Conservation (phyloP, 345 rosid genomes). For the Gynandropsis gynandra region DNA sequence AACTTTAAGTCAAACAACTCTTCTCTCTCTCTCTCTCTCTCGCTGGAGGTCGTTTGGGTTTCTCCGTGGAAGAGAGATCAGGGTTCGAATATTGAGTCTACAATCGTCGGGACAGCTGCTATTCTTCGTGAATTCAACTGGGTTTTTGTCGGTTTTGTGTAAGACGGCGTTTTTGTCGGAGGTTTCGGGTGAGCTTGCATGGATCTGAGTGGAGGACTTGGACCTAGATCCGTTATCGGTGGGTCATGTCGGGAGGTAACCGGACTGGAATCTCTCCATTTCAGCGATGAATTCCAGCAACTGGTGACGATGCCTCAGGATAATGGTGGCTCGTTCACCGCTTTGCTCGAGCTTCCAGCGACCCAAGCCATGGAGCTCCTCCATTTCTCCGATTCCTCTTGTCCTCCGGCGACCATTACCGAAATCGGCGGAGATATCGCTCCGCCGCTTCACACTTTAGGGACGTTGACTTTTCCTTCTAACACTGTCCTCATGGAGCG, state of each 20-base stretch:
- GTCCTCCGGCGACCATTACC: conserved; percentile 10
- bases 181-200: conserved; percentile 31
- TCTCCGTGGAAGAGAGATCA: background rate
- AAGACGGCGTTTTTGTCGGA: conserved; percentile 30
- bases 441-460: conserved; percentile 19
- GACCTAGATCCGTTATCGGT: conserved; percentile 36
- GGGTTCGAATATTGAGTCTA: conserved; percentile 7
- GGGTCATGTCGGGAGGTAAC: conserved; percentile 17
- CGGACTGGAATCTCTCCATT: conserved; percentile 36
- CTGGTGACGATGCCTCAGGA: conserved; percentile 36
- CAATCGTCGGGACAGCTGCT: conserved; percentile 8
- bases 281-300: conserved; percentile 41
- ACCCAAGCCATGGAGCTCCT: conserved; percentile 58
- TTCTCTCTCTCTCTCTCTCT: background rate
- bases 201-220: conserved; percentile 33
- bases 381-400: conserved; percentile 22
- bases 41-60: background rate
- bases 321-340: conserved; percentile 48
- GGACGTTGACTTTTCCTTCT: conserved; percentile 20
- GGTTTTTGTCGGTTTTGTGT: conserved; percentile 26
- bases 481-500: conserved; percentile 28
- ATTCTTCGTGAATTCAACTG: conserved; percentile 4
- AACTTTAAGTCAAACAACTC: no score
- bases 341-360: conserved; percentile 59
- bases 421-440: conserved; percentile 26